These are phyloP conservation scores for Moniliella sp. DNA, from an alignment of 1,284 basidiomycete genomes.

Conservation along the genomic window DNA sequence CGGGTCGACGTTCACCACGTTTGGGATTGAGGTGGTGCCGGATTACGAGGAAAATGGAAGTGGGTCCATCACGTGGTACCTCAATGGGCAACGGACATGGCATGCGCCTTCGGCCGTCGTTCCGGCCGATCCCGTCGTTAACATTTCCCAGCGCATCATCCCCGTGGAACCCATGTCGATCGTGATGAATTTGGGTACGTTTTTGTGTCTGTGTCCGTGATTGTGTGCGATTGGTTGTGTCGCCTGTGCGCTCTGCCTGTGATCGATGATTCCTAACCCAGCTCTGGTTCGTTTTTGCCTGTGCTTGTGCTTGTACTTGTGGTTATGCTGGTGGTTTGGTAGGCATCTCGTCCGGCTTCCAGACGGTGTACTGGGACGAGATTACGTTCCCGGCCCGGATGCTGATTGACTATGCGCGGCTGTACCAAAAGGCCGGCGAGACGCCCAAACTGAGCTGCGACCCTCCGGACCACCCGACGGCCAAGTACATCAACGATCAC, in stretches of 20 bases:
- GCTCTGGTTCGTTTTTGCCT: neutral
- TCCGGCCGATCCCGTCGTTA: too few relatives aligned
- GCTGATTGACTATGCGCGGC: conserved; percentile 17
- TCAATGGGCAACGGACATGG: too few relatives aligned
- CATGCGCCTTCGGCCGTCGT: too few relatives aligned
- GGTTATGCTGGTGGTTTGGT: too few relatives aligned
- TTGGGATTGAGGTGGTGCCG: conserved; percentile 30
- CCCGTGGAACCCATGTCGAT: conserved; percentile 28
- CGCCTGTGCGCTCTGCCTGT: too few relatives aligned
- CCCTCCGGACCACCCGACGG: too few relatives aligned
- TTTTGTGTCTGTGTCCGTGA: too few relatives aligned
- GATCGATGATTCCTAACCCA: neutral
- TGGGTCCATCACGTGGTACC: conserved; percentile 25
- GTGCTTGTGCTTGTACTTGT: too few relatives aligned
- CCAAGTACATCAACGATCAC: too few relatives aligned
- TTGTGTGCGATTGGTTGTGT: too few relatives aligned
- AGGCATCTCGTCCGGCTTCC: conserved; percentile 24
- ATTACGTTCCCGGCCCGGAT: conserved; percentile 15
- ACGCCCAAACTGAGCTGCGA: conserved; percentile 11
- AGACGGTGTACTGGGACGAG: conserved; percentile 13
- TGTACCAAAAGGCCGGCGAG: conserved; percentile 22
- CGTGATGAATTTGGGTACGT: conserved; percentile 7
- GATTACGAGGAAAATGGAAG: conserved; percentile 17
- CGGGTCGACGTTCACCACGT: conserved; percentile 8
- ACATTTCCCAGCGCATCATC: too few relatives aligned